Evolutionary conservation across 805 yeast genomes (phyloP).

Genomic region (Kazachstania bromeliacearum): DNA sequence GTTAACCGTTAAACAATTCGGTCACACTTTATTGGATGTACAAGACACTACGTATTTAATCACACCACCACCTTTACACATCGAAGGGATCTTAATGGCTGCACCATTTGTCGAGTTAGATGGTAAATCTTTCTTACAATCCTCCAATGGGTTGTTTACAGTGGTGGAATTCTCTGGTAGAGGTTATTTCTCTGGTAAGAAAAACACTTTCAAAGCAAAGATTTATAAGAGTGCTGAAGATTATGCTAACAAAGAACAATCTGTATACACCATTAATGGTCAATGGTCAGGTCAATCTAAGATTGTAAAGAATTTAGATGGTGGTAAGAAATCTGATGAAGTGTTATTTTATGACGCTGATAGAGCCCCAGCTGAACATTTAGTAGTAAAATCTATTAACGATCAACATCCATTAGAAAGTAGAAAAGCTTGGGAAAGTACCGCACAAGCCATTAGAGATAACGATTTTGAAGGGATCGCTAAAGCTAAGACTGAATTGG

Average conservation of each 20-base stretch:
- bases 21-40: constrained; percentile 72
- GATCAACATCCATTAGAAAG: constrained; percentile 76
- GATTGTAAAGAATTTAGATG: constrained; percentile 43
- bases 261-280: constrained; percentile 74
- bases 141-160: constrained; percentile 67
- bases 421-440: constrained; percentile 86
- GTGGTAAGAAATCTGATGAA: constrained; percentile 9
- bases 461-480: constrained; percentile 74
- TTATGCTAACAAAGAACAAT: constrained; percentile 49
- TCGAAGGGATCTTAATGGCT: constrained; percentile 85
- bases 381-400: constrained; percentile 71
- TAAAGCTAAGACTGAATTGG: constrained; percentile 68
- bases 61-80: constrained; percentile 90
- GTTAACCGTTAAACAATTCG: constrained; percentile 80
- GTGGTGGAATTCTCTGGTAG: constrained; percentile 78
- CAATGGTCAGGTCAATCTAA: constrained; percentile 87
- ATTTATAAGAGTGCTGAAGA: constrained; percentile 50
- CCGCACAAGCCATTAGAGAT: constrained; percentile 73
- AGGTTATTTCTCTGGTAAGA: constrained; percentile 93
- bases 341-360: constrained; percentile 56
- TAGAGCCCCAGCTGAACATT: constrained; percentile 42
- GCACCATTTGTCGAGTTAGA: constrained; percentile 93
- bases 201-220: constrained; percentile 84
- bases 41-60: constrained; percentile 62
- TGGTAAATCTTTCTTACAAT: constrained; percentile 75